These are phyloP conservation scores for Botrytis byssoidea DNA, from an alignment of 2,329 filamentous ascomycete genomes.

Conservation along the genomic window DNA sequence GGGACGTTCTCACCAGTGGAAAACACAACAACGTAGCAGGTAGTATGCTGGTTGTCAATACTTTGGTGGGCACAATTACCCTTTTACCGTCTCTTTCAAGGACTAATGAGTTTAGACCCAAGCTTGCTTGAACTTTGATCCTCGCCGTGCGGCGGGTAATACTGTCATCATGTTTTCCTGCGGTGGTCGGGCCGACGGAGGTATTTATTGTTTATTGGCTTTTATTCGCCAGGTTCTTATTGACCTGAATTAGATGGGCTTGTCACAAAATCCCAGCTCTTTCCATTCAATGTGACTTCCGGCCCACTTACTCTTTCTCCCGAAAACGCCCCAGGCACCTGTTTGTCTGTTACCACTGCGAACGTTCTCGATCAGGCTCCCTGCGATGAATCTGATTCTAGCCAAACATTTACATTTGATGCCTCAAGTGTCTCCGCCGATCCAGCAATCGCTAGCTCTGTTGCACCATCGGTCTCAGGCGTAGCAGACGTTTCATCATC, in stretches of 20 bases:
- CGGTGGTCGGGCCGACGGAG: conserved; percentile 20
- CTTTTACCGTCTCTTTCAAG: not conserved
- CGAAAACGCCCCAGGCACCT: conserved; percentile 45
- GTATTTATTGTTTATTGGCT: not conserved
- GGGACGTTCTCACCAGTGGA: conserved; percentile 49
- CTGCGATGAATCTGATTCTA: conserved; percentile 43
- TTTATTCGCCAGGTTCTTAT: not conserved
- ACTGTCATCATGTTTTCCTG: conserved; percentile 53
- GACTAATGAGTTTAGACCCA: conserved; percentile 43
- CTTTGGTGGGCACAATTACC: conserved; percentile 41
- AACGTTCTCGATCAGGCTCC: conserved; percentile 43
- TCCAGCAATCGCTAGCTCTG: not conserved
- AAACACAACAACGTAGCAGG: conserved; percentile 49
- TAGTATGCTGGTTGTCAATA: conserved; percentile 53
- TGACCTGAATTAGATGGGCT: conserved; percentile 3
- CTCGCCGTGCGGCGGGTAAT: conserved; percentile 49
- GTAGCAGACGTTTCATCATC: not conserved
- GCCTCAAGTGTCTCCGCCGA: conserved; percentile 10
- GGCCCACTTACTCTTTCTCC: conserved; percentile 47
- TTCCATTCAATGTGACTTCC: conserved; percentile 20
- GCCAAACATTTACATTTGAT: conserved; percentile 44
- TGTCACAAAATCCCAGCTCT: conserved; percentile 20
- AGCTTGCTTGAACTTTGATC: conserved; percentile 59
- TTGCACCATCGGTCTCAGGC: not conserved
- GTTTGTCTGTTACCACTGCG: conserved; percentile 44